Evolutionary conservation across 106 monocot genomes (phyloP).

Genomic region (Dendrobium huoshanense): DNA sequence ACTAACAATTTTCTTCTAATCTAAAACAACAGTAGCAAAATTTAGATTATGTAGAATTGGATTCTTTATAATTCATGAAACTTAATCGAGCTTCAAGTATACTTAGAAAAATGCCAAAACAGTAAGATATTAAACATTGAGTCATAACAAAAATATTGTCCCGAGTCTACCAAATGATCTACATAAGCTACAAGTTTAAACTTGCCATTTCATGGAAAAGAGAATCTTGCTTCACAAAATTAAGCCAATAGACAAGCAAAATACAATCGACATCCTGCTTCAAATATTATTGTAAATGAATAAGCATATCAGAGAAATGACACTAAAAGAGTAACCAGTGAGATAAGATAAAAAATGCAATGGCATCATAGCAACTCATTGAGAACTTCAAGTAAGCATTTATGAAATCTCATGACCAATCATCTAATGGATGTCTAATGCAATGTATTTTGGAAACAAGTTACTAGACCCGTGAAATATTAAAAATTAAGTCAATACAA

Average conservation of each 20-base stretch:
- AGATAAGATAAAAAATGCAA: background rate
- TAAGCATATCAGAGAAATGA: background rate
- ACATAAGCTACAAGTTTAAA: background rate
- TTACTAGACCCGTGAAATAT: background rate
- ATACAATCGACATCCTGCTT: background rate
- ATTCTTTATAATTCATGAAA: background rate
- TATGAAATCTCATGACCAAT: background rate
- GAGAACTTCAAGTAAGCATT: background rate
- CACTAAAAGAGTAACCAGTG: background rate
- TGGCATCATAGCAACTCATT: background rate
- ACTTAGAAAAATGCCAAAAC: background rate
- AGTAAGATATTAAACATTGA: background rate
- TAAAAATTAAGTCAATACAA: background rate
- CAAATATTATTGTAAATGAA: background rate
- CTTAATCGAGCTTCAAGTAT: background rate
- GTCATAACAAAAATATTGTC: background rate
- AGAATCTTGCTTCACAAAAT: background rate
- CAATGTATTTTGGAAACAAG: background rate
- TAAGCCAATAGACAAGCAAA: background rate
- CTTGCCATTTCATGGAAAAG: background rate
- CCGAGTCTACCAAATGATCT: background rate
- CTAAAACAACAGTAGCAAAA: background rate
- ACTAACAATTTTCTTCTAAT: background rate
- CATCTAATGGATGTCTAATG: background rate
- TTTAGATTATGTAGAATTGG: too few species aligned